These are phyloP conservation scores for Geotrichum fermentans DNA, from an alignment of 1,139 yeast genomes.

Conservation along the genomic window DNA sequence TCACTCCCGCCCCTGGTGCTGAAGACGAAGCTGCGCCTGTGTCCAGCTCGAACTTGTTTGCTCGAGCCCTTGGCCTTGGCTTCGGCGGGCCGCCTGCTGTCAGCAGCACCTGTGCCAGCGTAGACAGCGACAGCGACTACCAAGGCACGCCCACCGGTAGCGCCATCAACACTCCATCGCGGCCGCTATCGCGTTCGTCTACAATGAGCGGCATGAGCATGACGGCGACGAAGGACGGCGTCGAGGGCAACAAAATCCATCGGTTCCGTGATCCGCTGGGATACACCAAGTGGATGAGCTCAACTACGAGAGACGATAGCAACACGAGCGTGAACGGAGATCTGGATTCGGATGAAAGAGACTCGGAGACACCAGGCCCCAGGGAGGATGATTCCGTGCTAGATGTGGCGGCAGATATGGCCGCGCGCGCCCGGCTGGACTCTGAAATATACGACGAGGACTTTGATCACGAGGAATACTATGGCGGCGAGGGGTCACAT, in stretches of 20 bases:
- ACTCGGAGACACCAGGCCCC: neutral
- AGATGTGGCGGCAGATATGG: neutral
- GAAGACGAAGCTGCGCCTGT: neutral
- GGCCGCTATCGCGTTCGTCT: constrained; percentile 59
- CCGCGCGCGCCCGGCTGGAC: neutral
- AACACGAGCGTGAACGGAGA: neutral
- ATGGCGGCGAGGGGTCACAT: neutral
- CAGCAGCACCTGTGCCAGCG: constrained; percentile 30
- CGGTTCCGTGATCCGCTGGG: constrained; percentile 41
- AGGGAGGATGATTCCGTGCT: neutral
- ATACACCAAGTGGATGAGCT: constrained; percentile 27
- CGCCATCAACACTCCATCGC: constrained; percentile 32
- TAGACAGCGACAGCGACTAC: constrained; percentile 35
- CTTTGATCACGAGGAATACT: neutral
- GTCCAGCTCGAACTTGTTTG: neutral
- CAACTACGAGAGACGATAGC: constrained; percentile 18
- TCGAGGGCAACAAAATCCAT: constrained; percentile 58
- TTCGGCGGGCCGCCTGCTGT: neutral
- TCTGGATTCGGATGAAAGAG: neutral
- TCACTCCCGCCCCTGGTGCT: neutral
- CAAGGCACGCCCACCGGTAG: constrained; percentile 19
- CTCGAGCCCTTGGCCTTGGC: neutral
- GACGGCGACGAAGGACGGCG: constrained; percentile 68
- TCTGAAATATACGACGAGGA: neutral
- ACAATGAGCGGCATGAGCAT: constrained; percentile 62